Evolutionary conservation across 441 rosid species (phyloP).

Genomic region (Theobroma grandiflorum): DNA sequence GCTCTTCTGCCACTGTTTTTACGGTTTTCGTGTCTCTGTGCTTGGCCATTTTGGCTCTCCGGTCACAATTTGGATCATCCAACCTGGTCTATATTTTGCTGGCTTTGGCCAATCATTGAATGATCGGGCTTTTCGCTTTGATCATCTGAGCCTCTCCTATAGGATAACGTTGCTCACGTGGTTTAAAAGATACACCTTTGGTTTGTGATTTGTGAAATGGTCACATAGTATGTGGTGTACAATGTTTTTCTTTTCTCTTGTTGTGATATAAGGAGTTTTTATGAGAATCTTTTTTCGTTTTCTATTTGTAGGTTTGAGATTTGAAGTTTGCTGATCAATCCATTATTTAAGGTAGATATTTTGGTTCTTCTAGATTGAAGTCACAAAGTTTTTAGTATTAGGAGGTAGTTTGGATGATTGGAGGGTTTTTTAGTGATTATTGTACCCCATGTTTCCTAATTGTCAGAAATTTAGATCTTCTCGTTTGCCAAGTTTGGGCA

Average conservation of each 20-base stretch:
- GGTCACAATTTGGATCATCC: constrained; percentile 30
- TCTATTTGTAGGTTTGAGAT: constrained; percentile 61
- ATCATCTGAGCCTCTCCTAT: constrained; percentile 7
- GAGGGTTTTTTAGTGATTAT: constrained; percentile 37
- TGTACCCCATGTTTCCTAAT: constrained; percentile 6
- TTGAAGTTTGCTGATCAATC: constrained; percentile 53
- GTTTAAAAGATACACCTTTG: neutral
- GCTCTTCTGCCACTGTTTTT: constrained; percentile 17
- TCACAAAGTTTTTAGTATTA: neutral
- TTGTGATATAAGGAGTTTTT: constrained; percentile 29
- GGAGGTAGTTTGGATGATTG: constrained; percentile 26
- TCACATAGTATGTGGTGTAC: constrained; percentile 15
- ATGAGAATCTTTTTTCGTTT: constrained; percentile 38
- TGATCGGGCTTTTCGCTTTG: constrained; percentile 23
- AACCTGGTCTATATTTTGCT: constrained; percentile 20
- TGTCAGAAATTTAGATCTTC: constrained; percentile 47
- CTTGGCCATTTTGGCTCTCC: constrained; percentile 12
- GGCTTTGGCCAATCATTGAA: constrained; percentile 19
- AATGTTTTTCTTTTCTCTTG: constrained; percentile 16
- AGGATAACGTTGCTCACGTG: constrained; percentile 19
- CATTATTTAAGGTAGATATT: constrained; percentile 43
- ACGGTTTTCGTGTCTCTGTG: constrained; percentile 24
- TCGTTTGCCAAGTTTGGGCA: constrained; percentile 57
- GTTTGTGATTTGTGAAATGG: constrained; percentile 14
- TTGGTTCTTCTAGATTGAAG: constrained; percentile 23